Conservation (phyloP, 495 filamentous ascomycete genomes). For the Talaromyces trachyspermus region DNA sequence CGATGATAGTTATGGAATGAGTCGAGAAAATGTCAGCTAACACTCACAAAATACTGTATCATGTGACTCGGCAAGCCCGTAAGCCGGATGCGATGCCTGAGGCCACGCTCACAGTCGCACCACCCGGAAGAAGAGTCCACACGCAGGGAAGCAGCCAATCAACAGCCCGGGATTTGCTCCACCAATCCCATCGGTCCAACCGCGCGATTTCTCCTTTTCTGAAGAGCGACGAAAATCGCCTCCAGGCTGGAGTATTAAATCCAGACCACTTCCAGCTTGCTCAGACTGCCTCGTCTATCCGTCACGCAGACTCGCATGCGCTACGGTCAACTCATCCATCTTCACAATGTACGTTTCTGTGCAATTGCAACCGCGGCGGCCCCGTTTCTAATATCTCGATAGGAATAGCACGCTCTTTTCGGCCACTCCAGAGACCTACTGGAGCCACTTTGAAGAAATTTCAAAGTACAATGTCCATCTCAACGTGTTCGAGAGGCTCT, state of each 20-base stretch:
- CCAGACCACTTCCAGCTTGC: not conserved
- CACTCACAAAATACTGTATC: too few relatives aligned
- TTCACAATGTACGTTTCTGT: not conserved
- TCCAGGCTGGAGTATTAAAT: not conserved
- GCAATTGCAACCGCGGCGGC: too few relatives aligned
- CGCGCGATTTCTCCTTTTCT: not conserved
- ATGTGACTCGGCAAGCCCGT: too few relatives aligned
- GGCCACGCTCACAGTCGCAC: too few relatives aligned
- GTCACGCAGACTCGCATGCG: not conserved
- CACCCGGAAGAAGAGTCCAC: not conserved
- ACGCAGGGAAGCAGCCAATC: conserved; percentile 1
- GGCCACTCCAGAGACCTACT: conserved; percentile 51
- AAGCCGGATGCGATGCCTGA: too few relatives aligned
- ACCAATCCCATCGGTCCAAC: not conserved
- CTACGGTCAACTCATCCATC: not conserved
- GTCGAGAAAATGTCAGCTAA: too few relatives aligned
- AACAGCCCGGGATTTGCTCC: too few relatives aligned
- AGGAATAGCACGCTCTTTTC: conserved; percentile 44
- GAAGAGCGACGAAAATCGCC: not conserved
- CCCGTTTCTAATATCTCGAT: too few relatives aligned
- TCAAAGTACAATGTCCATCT: conserved; percentile 75
- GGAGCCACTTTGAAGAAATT: conserved; percentile 71
- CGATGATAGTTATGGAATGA: not conserved
- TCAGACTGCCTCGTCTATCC: not conserved
- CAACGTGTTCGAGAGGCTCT: conserved; percentile 68